phyloP scores from a whole-genome alignment of 192 early-diverging fungal species.

The Rhizophlyctis rosea region DNA sequence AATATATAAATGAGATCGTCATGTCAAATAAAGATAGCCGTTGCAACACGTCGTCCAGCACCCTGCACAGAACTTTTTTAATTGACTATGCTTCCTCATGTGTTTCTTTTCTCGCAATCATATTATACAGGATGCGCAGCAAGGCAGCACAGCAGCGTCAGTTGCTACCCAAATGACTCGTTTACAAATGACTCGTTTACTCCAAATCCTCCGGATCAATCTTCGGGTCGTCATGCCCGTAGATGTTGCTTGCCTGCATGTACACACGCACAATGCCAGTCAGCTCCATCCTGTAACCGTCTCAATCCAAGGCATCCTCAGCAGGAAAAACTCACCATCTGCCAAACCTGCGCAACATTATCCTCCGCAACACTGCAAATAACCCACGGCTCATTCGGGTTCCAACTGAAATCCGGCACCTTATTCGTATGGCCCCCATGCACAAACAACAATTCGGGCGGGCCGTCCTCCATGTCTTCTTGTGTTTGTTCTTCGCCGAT shows the following conservation, averaged over 20 bases:
- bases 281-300: background rate
- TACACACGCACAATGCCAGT: background rate
- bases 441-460: slow-evolving; percentile 95
- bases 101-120: too few species aligned
- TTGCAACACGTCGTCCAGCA: too few species aligned
- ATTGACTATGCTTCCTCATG: too few species aligned
- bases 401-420: slow-evolving; percentile 93
- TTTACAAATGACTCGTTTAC: background rate
- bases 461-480: slow-evolving; percentile 97
- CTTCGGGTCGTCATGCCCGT: background rate
- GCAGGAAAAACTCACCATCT: slow-evolving; percentile 67
- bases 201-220: background rate
- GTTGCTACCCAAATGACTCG: too few species aligned
- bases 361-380: slow-evolving; percentile 90
- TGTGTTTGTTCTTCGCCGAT: slow-evolving; percentile 93
- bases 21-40: too few species aligned
- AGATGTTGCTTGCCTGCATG: slow-evolving; percentile 8
- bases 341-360: slow-evolving; percentile 96
- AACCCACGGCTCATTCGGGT: slow-evolving; percentile 87
- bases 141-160: too few species aligned
- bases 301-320: background rate
- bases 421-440: slow-evolving; percentile 97
- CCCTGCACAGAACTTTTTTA: too few species aligned
- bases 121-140: too few species aligned
- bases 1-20: too few species aligned